Evolutionary conservation across 805 yeast genomes (phyloP), one percentile per base, ranked within the genome.

Genomic region (Gaillardinia entomophila): DNA sequence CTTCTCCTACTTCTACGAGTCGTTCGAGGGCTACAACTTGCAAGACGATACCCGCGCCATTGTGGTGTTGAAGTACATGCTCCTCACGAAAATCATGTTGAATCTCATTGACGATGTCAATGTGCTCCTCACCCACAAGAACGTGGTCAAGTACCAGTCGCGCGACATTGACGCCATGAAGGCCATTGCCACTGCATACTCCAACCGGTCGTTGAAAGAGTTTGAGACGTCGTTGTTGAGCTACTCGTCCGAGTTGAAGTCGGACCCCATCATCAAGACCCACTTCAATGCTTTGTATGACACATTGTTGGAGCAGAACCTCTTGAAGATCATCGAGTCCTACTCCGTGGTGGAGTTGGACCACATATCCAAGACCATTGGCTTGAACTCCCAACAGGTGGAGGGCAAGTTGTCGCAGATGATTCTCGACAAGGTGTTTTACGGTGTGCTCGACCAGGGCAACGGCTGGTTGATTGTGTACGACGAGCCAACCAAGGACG

Each of bases 391-490:
- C 29, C 82, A 79, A 41, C 94, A 87, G 53, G 87, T 92, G 20
- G 99, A 92, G 62, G 94, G 94, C 14, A 92, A 92, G 58, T 71
- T 92, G 42, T 80, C 94, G 30, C 97, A 90, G 60, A 90, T 92
- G 97, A 90, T 92, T 46, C 72, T 92, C 48, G 98, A 92, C 60
- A 82, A 86, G 51, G 84, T 88, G n/a, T 87, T 92, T 48, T 83
- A 80, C 53, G 99, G 98, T 30, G 97, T 92, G 24, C 70, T 92
- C 46, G 98, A 92, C 59, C 99, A 92, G 66, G 97, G 97, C 29
- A 89, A 89, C 55, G 98, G 98, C 6, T 92, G 97, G 96, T 72
- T 92, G 48, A 80, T 87, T 44, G 77, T 92, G 37, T 92, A 85
- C 52, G 95, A 87, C 37, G 84, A 88, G 54, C 95, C 96, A 26